Base-by-base conservation (phyloP, 176 grass and related monocot species). In the Rhipidocladum racemiflorum region DNA sequence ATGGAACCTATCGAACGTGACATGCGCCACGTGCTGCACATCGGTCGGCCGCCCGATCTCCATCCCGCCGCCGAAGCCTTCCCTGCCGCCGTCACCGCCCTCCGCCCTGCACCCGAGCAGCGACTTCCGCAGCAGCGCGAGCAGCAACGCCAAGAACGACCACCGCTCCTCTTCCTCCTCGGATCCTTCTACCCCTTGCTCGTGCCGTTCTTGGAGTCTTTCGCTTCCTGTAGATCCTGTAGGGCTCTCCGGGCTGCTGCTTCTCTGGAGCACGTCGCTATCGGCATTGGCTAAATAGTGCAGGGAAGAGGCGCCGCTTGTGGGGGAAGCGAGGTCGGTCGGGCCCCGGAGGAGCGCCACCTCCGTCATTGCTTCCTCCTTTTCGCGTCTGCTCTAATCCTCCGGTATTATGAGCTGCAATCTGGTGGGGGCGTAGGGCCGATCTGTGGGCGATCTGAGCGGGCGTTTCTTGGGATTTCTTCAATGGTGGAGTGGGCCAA, bases 1-100 rank as follows among this genome's bases (percentile, higher is more conserved):
- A 88, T 93, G 96, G 83, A 98, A 98, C 53, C 96, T 74, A 49
- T 98, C 96, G 57, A 98, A 98, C 4, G 96, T 98, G 82, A 98
- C 96, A 65, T 98, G 96, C 9, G 89, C 92, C 21, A 98, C 96
- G 72, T 98, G 96, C 21, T 86, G 96, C 77, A 95, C 96, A 7
- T 98, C 87, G 38, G 92, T 98, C 12, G 96, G 96, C 84, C 81
- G 70, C 35, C 96, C 96, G 27, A 98, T 98, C 89, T 95, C 96
- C 96, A 98, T 98, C 67, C 84, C 72, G 8, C 74, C 43, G 18
- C 80, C 68, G 59, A 51, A 72, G 49, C 64, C 72, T 45, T 61
- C 48, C 54, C 51, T 25, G 46, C 24, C 73, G 30, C 21, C 83
- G 17, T 88, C 89, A 40, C 30, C 68, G 32, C 21, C 75, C n/a